Evolutionary conservation across 2,329 filamentous ascomycete genomes (phyloP).

Genomic region (Monosporascus sp.): DNA sequence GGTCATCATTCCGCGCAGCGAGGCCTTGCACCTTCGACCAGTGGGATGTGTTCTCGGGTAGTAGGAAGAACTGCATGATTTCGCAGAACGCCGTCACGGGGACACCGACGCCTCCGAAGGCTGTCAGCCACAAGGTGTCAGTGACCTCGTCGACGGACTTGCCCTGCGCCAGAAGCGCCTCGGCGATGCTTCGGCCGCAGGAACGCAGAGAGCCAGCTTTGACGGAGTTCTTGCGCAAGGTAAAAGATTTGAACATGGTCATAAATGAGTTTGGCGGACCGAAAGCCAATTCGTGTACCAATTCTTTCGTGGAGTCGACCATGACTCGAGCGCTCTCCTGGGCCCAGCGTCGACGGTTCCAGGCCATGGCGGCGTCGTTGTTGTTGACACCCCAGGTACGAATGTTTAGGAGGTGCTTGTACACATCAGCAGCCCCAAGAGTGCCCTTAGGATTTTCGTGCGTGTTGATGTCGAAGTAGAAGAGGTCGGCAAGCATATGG

Average conservation of each 20-base stretch:
- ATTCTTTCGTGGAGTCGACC: slow-evolving; percentile 31
- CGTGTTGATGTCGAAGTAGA: slow-evolving; percentile 54
- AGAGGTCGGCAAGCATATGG: slow-evolving; percentile 48
- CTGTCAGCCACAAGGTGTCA: slow-evolving; percentile 32
- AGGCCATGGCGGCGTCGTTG: slow-evolving; percentile 40
- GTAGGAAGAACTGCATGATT: slow-evolving; percentile 36
- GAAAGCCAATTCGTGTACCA: slow-evolving; percentile 31
- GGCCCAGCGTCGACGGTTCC: slow-evolving; percentile 38
- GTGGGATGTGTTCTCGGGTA: slow-evolving; percentile 32
- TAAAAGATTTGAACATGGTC: slow-evolving; percentile 20
- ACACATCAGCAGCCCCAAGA: slow-evolving; percentile 35
- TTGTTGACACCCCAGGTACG: slow-evolving; percentile 42
- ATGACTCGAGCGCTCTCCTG: slow-evolving; percentile 32
- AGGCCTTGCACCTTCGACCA: slow-evolving; percentile 38
- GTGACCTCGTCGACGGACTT: slow-evolving; percentile 27
- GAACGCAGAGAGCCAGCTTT: slow-evolving; percentile 32
- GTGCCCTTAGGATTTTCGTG: slow-evolving; percentile 46
- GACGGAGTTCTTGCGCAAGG: slow-evolving; percentile 24
- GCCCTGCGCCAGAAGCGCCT: slow-evolving; percentile 30
- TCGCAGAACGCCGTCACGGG: slow-evolving; percentile 38
- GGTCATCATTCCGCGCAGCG: slow-evolving; percentile 29
- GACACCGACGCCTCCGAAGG: slow-evolving; percentile 35
- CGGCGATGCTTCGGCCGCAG: slow-evolving; percentile 32
- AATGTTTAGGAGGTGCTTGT: slow-evolving; percentile 36
- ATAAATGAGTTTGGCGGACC: slow-evolving; percentile 9